Evolutionary conservation across 495 filamentous ascomycete genomes (phyloP).

Genomic region (Penicillium roqueforti): DNA sequence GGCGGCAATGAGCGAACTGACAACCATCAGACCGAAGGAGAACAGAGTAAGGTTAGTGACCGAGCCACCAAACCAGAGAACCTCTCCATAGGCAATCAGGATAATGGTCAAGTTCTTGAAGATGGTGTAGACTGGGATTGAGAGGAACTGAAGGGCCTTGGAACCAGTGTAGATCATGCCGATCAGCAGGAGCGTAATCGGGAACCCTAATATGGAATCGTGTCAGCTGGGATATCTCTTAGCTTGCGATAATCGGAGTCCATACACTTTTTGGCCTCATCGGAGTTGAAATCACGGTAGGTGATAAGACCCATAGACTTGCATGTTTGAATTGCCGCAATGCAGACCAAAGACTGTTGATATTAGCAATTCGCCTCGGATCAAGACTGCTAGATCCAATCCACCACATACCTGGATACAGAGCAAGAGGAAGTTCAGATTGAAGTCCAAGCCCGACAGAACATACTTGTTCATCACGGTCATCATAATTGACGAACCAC

Average conservation of each 20-base stretch:
- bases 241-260: slow-evolving; percentile 1
- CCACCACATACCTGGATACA: slow-evolving; percentile 72
- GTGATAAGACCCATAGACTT: slow-evolving; percentile 81
- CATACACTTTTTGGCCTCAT: slow-evolving; percentile 90
- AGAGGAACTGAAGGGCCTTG: slow-evolving; percentile 94
- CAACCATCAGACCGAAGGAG: slow-evolving; percentile 96
- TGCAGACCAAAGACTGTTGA: slow-evolving; percentile 80
- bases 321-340: slow-evolving; percentile 78
- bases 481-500: slow-evolving; percentile 93
- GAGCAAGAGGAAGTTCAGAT: slow-evolving; percentile 94
- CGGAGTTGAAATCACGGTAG: slow-evolving; percentile 83
- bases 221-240: slow-evolving; percentile 20
- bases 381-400: background rate
- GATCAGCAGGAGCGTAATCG: slow-evolving; percentile 92
- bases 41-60: slow-evolving; percentile 85
- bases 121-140: slow-evolving; percentile 98
- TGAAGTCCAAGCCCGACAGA: slow-evolving; percentile 83
- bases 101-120: slow-evolving; percentile 99
- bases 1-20: slow-evolving; percentile 90
- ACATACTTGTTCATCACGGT: slow-evolving; percentile 99
- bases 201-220: slow-evolving; percentile 67
- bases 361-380: slow-evolving; percentile 9
- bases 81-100: slow-evolving; percentile 96
- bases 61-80: slow-evolving; percentile 96
- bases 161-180: slow-evolving; percentile 99